These are phyloP conservation scores for Peniophora sp. DNA, from an alignment of 1,284 basidiomycete genomes.

Conservation along the genomic window DNA sequence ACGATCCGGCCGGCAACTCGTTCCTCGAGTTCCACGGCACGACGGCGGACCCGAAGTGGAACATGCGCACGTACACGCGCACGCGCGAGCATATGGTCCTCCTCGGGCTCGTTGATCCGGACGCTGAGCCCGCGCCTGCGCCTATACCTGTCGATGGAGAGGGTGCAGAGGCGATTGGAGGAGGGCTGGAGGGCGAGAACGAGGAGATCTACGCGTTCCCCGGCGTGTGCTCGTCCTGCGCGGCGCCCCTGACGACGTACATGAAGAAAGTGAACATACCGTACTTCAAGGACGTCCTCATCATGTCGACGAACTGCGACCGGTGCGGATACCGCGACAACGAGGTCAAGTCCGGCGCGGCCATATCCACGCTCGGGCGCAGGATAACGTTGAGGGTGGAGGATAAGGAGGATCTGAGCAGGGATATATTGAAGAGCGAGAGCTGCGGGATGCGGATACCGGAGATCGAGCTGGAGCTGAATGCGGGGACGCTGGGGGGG, in stretches of 20 bases:
- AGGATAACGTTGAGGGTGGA: constrained; percentile 86
- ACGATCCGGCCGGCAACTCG: constrained; percentile 94
- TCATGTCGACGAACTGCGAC: constrained; percentile 99
- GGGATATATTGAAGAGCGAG: constrained; percentile 95
- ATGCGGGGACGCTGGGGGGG: constrained; percentile 94
- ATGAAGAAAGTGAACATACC: constrained; percentile 98
- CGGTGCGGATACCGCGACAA: constrained; percentile 95
- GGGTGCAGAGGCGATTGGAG: constrained; percentile 25
- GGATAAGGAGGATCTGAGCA: constrained; percentile 88
- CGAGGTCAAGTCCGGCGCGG: constrained; percentile 92
- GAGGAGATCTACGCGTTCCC: constrained; percentile 93
- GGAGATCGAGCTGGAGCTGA: constrained; percentile 90
- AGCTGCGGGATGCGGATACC: constrained; percentile 88
- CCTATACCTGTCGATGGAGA: too few species aligned
- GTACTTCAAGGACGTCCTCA: constrained; percentile 98
- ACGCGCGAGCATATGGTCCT: constrained; percentile 79
- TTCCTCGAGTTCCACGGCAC: constrained; percentile 83
- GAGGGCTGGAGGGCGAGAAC: constrained; percentile 29
- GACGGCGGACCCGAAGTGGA: constrained; percentile 90
- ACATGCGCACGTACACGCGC: constrained; percentile 79
- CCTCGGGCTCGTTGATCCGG: constrained; percentile 60
- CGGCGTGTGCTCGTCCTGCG: constrained; percentile 86
- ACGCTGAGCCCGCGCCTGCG: constrained; percentile 29
- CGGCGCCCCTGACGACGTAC: constrained; percentile 74
- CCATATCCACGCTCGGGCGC: constrained; percentile 82